phyloP scores from a whole-genome alignment of 2,329 filamentous ascomycete genomes.

The Lizonia empirigonia region DNA sequence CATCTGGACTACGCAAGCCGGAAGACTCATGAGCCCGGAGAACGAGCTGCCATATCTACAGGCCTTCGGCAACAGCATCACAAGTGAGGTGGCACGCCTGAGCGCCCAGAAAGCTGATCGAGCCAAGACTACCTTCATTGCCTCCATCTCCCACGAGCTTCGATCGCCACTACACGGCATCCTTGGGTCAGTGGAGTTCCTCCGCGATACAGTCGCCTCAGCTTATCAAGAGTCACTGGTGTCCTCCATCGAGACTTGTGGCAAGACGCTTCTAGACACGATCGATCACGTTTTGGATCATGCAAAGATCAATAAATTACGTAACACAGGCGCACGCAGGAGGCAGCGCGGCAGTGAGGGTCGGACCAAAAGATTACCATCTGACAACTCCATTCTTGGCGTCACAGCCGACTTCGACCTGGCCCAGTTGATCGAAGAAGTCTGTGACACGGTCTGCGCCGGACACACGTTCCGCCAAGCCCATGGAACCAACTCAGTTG shows the following conservation, averaged over 20 bases:
- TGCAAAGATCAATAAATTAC: constrained; percentile 46
- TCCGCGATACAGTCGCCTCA: constrained; percentile 37
- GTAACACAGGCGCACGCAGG: constrained; percentile 26
- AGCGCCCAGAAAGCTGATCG: constrained; percentile 41
- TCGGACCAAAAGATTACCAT: constrained; percentile 32
- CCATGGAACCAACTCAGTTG: constrained; percentile 28
- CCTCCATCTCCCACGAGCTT: constrained; percentile 54
- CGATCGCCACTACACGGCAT: constrained; percentile 66
- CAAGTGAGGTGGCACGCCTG: constrained; percentile 39
- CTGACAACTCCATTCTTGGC: constrained; percentile 39
- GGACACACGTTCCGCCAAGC: constrained; percentile 53
- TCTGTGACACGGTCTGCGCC: constrained; percentile 60
- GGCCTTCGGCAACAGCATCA: constrained; percentile 44
- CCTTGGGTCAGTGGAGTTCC: constrained; percentile 52
- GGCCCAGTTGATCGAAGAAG: constrained; percentile 54
- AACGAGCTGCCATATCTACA: constrained; percentile 43
- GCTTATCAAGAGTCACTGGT: constrained; percentile 51
- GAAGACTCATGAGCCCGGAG: constrained; percentile 39
- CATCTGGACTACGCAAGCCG: constrained; percentile 42
- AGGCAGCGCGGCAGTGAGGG: constrained; percentile 23
- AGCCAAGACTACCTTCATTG: constrained; percentile 50
- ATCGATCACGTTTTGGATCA: constrained; percentile 49
- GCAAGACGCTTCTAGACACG: constrained; percentile 48
- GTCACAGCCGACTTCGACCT: constrained; percentile 40
- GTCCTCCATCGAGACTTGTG: constrained; percentile 45